A percentile compares a stretch with the other conserved stretches of the same genome.
Conservation (phyloP, 768 basidiomycete genomes). For the Lactifluus piperatus region DNA sequence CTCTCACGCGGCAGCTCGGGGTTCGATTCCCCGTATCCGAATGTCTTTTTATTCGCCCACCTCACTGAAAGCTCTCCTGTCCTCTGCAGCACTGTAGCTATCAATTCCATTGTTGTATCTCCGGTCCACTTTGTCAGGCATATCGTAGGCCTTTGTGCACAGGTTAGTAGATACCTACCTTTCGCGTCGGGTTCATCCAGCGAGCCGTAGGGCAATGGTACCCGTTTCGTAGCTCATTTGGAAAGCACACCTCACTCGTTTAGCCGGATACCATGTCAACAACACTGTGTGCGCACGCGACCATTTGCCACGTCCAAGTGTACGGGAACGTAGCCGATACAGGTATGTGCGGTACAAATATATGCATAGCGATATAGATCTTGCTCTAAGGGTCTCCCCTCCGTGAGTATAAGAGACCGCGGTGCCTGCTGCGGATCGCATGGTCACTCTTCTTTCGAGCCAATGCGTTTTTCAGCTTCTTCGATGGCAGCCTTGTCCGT, state of each 20-base stretch:
- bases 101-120: too few relatives aligned
- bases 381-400: not conserved
- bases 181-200: too few relatives aligned
- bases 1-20: constrained; percentile 35
- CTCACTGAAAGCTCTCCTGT: too few relatives aligned
- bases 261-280: not conserved
- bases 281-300: not conserved
- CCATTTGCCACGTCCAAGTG: not conserved
- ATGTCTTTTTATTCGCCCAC: not conserved
- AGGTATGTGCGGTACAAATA: constrained; percentile 1
- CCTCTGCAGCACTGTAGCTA: too few relatives aligned
- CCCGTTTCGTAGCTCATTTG: not conserved
- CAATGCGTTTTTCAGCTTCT: constrained; percentile 81
- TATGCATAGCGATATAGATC: constrained; percentile 12
- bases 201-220: not conserved
- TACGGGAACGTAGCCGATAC: not conserved
- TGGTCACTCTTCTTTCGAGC: constrained; percentile 49
- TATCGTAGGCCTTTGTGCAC: too few relatives aligned
- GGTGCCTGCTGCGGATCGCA: not conserved
- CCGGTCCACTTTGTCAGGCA: too few relatives aligned
- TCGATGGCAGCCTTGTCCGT: constrained; percentile 83
- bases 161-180: too few relatives aligned
- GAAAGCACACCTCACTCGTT: not conserved
- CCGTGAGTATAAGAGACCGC: not conserved
- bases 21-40: constrained; percentile 37